phyloP scores from a whole-genome alignment of 305 asterid genomes.

The Rubia tinctorum region DNA sequence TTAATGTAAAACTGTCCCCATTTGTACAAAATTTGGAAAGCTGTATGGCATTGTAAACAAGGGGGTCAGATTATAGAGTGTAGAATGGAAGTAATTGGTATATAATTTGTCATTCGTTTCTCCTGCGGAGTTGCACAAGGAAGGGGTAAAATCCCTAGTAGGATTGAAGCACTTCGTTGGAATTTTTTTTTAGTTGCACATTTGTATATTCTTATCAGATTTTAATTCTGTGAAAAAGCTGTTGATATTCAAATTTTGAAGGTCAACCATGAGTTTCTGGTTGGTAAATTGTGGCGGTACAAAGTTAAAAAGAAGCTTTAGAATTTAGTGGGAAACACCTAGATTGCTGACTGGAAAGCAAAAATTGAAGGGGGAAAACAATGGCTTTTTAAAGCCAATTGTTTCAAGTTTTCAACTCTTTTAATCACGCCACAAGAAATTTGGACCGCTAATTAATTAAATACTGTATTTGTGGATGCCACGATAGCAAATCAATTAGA shows the following conservation, averaged over 20 bases:
- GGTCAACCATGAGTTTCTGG: background rate
- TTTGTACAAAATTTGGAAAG: constrained; percentile 12
- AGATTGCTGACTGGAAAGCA: background rate
- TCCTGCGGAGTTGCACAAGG: background rate
- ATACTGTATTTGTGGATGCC: background rate
- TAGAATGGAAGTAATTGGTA: background rate
- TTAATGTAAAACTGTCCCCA: constrained; percentile 6
- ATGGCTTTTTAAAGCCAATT: background rate
- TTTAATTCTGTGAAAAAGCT: too few species aligned
- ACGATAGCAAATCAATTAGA: background rate
- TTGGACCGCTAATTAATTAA: background rate
- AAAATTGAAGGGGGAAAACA: background rate
- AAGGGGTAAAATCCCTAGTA: too few species aligned
- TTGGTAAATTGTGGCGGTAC: background rate
- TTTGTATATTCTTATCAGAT: background rate
- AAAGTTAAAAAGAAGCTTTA: background rate
- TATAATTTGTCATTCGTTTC: too few species aligned
- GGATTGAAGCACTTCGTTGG: too few species aligned
- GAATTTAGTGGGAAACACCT: background rate
- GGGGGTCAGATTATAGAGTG: background rate
- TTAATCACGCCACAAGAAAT: background rate
- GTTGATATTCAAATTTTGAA: too few species aligned
- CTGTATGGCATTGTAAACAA: background rate
- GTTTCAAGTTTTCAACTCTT: background rate
- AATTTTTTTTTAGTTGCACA: background rate